Evolutionary conservation across 768 basidiomycete genomes (phyloP), one percentile per base, ranked within the genome.

Genomic region (Rhizopogon sp.): DNA sequence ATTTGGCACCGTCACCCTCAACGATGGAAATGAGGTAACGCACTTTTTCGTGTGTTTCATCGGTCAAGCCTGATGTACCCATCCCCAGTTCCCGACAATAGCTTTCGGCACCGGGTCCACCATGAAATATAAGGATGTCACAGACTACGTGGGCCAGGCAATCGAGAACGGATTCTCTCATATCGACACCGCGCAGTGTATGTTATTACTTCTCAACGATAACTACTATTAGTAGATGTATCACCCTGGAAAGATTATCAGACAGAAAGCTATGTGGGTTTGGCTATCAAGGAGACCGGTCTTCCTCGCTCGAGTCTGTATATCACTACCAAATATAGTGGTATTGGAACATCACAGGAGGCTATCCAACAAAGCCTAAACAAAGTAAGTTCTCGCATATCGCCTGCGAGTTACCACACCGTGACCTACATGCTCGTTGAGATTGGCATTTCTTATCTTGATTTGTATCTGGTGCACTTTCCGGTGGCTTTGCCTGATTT

Each of bases 381-480:
- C 10, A 77, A 80, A 64, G 85, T 83, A 39, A 13, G 72, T 56
- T 14, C 14, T 46, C 17, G 28, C 35, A 28, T 39, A 31, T 3
- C 33, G 6, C 31, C 25, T 4, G 11, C 29, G 10, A 33, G 28
- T 41, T 35, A 5, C 22, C 25, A n/a, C 3, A 25, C 25, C 25
- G 25, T 25, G 25, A 25, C 25, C 25, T 25, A 25, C 25, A 25
- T 25, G 14, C 20, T 53, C 9, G 16, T 35, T 22, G 6, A 90
- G 86, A 78, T 90, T 9, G 81, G 79, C 0, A 59, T 88, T 11
- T 70, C 76, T 50, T 76, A 80, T 37, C 72, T 90, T 5, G 86
- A 90, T 62, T 67, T 90, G 9, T 90, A 90, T 69, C 79, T 90
- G 42, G 80, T 90, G 39, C 88, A 90, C 60, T 41, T 41, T 3